Conservation (phyloP, 495 filamentous ascomycete genomes). For the Penicillium flavigenum region DNA sequence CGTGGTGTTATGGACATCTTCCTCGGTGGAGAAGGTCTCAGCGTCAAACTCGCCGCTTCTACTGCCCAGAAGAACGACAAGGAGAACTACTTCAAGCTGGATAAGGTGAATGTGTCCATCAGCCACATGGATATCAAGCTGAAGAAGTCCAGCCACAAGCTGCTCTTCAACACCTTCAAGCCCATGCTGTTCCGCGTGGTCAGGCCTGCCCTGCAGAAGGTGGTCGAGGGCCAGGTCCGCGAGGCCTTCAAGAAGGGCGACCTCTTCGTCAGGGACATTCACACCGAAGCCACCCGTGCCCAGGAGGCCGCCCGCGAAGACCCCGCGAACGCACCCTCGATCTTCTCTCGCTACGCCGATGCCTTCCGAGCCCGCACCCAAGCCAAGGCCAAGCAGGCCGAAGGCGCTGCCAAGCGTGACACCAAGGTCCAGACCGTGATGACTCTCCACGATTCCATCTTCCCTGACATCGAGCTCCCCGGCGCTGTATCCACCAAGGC, state of each 20-base stretch:
- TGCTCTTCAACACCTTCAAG: conserved; percentile 85
- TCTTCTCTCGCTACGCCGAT: conserved; percentile 78
- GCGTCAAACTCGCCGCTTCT: conserved; percentile 87
- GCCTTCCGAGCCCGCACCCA: conserved; percentile 73
- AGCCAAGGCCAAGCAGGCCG: conserved; percentile 69
- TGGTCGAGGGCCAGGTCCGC: conserved; percentile 82
- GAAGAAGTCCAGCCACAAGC: conserved; percentile 91
- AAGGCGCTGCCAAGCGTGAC: conserved; percentile 56
- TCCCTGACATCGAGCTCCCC: conserved; percentile 82
- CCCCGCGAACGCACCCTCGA: conserved; percentile 75
- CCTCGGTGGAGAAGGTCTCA: conserved; percentile 82
- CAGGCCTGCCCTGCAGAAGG: conserved; percentile 79
- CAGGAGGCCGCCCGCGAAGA: conserved; percentile 63
- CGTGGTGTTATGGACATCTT: conserved; percentile 87
- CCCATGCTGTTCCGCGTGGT: conserved; percentile 81
- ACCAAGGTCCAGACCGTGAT: conserved; percentile 75
- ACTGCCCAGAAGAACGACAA: conserved; percentile 74
- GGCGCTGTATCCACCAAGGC: conserved; percentile 93
- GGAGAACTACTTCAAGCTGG: conserved; percentile 88
- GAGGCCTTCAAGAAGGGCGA: conserved; percentile 74
- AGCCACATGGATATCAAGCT: conserved; percentile 87
- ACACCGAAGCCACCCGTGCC: conserved; percentile 77
- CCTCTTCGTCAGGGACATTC: conserved; percentile 66
- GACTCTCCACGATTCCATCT: conserved; percentile 86
- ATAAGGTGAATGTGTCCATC: conserved; percentile 80